Evolutionary conservation across 192 early-diverging fungal species (phyloP).

Genomic region (Coemansia sp.): DNA sequence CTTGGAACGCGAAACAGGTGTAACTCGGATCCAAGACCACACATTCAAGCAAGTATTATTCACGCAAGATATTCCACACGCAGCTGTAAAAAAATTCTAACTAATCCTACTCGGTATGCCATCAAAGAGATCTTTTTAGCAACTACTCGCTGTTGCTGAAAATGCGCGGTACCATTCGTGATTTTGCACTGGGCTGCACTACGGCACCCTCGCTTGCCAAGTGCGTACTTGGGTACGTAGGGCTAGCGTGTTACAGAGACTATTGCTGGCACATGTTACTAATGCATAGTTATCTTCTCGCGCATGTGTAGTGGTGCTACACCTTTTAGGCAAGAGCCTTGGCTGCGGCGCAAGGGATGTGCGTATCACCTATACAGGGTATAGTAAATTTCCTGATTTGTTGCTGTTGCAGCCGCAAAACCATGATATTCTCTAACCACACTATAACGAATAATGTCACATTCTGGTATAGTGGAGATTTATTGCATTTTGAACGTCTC

Average conservation of each 20-base stretch:
- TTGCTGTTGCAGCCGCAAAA: not conserved
- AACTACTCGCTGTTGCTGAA: not conserved
- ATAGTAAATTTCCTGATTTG: not conserved
- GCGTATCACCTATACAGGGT: slow-evolving; percentile 1
- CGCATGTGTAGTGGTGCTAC: not conserved
- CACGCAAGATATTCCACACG: not conserved
- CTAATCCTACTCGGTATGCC: not conserved
- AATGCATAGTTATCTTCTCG: not conserved
- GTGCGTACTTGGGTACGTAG: not conserved
- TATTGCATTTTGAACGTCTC: slow-evolving; percentile 22
- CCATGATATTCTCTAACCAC: not conserved
- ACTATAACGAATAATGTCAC: not conserved
- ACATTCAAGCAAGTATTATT: not conserved
- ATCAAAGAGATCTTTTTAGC: not conserved
- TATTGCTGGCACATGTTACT: not conserved
- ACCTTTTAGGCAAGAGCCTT: not conserved
- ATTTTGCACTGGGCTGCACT: not conserved
- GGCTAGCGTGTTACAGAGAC: not conserved
- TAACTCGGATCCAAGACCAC: not conserved
- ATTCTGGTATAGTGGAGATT: slow-evolving; percentile 22
- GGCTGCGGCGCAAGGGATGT: slow-evolving; percentile 16
- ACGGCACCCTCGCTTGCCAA: not conserved
- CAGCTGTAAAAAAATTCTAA: not conserved
- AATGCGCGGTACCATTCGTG: not conserved
- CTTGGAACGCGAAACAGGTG: not conserved